Conservation (phyloP, 495 filamentous ascomycete species). For the Cercophora samala region DNA sequence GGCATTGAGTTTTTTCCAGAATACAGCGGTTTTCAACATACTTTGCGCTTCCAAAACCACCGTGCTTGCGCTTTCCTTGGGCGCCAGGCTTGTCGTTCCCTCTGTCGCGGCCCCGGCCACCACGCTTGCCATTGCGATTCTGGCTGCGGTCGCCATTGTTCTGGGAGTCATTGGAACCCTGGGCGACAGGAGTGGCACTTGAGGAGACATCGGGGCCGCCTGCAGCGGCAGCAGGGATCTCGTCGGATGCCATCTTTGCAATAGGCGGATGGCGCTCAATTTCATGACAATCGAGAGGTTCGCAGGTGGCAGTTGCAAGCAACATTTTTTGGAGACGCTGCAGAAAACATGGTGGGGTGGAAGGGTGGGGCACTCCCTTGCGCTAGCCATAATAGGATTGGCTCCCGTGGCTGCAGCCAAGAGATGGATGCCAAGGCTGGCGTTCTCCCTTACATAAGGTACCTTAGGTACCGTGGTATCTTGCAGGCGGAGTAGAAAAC, state of each 20-base stretch:
- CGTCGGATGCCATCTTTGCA: constrained; percentile 24
- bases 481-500: too few species aligned
- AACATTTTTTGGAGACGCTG: background rate
- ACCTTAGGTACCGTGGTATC: too few species aligned
- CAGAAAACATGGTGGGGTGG: background rate
- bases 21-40: constrained; percentile 12
- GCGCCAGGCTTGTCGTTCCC: constrained; percentile 20
- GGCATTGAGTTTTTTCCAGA: constrained; percentile 20
- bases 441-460: background rate
- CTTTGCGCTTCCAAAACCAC: constrained; percentile 27
- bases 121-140: constrained; percentile 7
- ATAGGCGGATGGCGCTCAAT: constrained; percentile 15
- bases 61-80: constrained; percentile 21
- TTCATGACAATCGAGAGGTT: background rate
- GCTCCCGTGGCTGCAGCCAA: background rate
- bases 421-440: background rate
- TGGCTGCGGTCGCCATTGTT: constrained; percentile 18
- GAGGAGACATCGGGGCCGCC: background rate
- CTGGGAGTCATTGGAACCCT: constrained; percentile 3
- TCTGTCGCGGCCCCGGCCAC: constrained; percentile 16
- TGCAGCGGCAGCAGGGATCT: constrained; percentile 14
- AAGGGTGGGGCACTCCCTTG: background rate
- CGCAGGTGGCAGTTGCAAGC: background rate
- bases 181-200: background rate
- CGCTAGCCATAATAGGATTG: background rate